Conservation (phyloP, 2,329 filamentous ascomycete species). For the Diaporthe vexans region DNA sequence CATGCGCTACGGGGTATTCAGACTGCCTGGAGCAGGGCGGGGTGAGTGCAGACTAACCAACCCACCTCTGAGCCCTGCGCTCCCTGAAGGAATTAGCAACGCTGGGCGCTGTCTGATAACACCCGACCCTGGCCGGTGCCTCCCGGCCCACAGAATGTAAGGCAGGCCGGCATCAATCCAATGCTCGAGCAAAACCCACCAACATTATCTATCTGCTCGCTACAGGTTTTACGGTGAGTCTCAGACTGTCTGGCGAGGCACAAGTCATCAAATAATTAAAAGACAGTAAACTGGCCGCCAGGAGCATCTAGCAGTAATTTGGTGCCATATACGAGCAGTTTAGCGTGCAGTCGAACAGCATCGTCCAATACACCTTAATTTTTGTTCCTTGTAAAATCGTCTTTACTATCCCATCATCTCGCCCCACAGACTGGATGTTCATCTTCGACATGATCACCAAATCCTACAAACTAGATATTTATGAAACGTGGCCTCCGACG, state of each 20-base stretch:
- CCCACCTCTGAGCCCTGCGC: no score
- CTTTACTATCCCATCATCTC: no score
- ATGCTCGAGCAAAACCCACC: background rate
- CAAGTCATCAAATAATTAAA: background rate
- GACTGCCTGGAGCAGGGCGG: background rate
- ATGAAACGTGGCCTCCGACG: no score
- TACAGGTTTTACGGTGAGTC: background rate
- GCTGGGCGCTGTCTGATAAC: background rate
- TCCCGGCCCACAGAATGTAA: background rate
- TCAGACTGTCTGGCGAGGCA: background rate
- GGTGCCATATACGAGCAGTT: background rate
- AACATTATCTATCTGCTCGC: background rate
- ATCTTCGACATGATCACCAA: no score
- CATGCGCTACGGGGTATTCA: background rate
- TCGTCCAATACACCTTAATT: background rate
- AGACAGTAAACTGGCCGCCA: background rate
- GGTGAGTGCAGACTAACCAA: background rate
- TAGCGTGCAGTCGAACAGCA: background rate
- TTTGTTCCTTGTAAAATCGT: background rate
- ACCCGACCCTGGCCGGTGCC: constrained; percentile 4
- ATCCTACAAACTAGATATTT: no score
- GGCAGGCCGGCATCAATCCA: background rate
- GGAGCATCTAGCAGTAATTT: background rate
- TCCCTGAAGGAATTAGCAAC: background rate
- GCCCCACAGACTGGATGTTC: no score